Base-by-base conservation (phyloP, 1,284 basidiomycete species). In the Acaromyces ingoldii region DNA sequence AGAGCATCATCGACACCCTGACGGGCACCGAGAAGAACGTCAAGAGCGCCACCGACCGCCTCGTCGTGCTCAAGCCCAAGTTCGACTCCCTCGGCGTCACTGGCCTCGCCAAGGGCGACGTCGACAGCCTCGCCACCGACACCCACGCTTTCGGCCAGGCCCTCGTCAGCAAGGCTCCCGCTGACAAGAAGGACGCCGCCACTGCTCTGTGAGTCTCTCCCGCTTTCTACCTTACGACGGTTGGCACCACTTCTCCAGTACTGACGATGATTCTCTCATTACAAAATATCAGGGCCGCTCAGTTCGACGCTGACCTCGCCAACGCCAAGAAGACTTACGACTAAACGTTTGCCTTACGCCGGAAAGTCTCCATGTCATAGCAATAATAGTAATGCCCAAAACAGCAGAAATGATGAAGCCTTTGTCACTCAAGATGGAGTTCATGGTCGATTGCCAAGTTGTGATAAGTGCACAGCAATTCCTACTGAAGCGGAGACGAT, bases 11-110 rank as follows among this genome's bases (percentile, higher is more conserved):
- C 53, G 41, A n/a, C 53, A 37, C 29, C 30, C 37, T 55, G 2
- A 41, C 53, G 2, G 44, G 24, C 21, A 55, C 49, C 26, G 50
- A 55, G 28, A 13, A n/a, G 3, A 49, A 54, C 44, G 52, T 54
- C 37, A 21, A 28, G 9, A n/a, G 33, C 41, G 48, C 48, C 15
- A 45, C 49, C 13, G n/a, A 51, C 33, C 48, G 53, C 30, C 43
- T 55, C 9, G 33, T 55, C 24, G 33, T 28, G 2, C 36, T 51
- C 33, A 17, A 51, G 13, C 49, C 48, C 25, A 29, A 45, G 15
- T 51, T 55, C 41, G 37, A 55, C 22, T 19, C 22, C 25, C 38
- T 55, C 24, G 49, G 48, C 26, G 49, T 55, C 13, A 21, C 49
- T 21, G 48, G 48, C 24, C 38, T 55, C 28, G 49, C 53, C 31